A percentile compares a stretch with the other conserved stretches of the same genome.
phyloP scores from a whole-genome alignment of 305 asterid genomes.

The Ajuga reptans region DNA sequence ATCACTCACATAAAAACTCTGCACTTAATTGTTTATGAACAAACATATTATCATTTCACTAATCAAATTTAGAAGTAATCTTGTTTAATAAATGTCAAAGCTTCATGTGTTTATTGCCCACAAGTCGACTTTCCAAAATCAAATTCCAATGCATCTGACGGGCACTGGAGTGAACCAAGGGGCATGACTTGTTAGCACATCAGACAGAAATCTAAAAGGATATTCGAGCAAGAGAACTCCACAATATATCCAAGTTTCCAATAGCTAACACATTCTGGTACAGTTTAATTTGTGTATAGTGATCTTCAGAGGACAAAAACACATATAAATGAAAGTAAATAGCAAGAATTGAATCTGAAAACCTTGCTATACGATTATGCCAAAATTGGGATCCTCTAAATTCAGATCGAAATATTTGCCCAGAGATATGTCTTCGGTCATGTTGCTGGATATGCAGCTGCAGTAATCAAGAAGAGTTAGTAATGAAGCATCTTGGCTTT shows the following conservation, averaged over 20 bases:
- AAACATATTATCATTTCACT: neutral
- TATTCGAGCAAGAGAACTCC: neutral
- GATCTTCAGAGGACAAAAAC: neutral
- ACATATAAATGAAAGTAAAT: conserved; percentile 14
- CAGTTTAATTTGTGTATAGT: conserved; percentile 2
- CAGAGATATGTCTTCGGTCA: conserved; percentile 60
- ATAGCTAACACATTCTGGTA: neutral
- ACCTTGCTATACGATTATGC: conserved; percentile 36
- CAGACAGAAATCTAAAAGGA: neutral
- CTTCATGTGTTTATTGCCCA: neutral
- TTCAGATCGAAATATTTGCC: conserved; percentile 38
- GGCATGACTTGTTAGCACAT: neutral
- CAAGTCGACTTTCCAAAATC: neutral
- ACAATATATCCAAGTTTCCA: neutral
- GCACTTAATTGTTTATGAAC: neutral
- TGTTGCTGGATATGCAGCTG: conserved; percentile 62
- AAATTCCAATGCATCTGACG: neutral
- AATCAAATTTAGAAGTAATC: neutral
- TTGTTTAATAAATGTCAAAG: neutral
- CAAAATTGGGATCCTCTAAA: conserved; percentile 19
- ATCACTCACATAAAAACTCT: too few species aligned
- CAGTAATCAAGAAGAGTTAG: conserved; percentile 10
- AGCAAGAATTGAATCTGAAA: conserved; percentile 3
- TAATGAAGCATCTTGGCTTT: conserved; percentile 6
- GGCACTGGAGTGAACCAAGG: neutral